Percentiles rank a stretch among this genome's conserved stretches.
Evolutionary conservation across 164 flowering plant species (phyloP).

Genomic region (Tinospora cordifolia): DNA sequence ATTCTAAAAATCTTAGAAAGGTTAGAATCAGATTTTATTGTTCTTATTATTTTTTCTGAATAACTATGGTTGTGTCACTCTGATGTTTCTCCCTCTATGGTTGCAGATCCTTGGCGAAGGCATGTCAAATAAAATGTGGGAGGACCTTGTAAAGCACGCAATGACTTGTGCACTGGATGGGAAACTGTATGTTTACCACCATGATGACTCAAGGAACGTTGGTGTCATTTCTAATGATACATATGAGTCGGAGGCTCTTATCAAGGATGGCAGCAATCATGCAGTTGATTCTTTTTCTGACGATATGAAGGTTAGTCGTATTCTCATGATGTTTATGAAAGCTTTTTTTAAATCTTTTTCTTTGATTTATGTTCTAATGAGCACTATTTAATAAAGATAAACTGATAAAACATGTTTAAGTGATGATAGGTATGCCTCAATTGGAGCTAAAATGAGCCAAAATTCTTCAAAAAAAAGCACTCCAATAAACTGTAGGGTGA

Average conservation of each 20-base stretch:
- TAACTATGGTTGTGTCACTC: neutral
- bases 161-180: slow-evolving; percentile 83
- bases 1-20: slow-evolving; percentile 57
- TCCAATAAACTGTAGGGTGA: too few species aligned
- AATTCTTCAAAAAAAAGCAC: too few species aligned
- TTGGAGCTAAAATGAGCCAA: too few species aligned
- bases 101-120: slow-evolving; percentile 90
- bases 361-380: neutral
- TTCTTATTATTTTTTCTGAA: neutral
- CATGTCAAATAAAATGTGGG: slow-evolving; percentile 99
- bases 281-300: slow-evolving; percentile 52
- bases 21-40: slow-evolving; percentile 37
- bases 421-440: too few species aligned
- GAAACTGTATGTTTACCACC: slow-evolving; percentile 67
- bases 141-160: slow-evolving; percentile 77
- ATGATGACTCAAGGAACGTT: slow-evolving; percentile 55
- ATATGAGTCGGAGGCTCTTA: slow-evolving; percentile 71
- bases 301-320: neutral
- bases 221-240: slow-evolving; percentile 82
- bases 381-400: neutral
- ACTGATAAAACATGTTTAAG: neutral
- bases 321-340: neutral
- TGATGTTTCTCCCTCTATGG: slow-evolving; percentile 3
- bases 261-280: slow-evolving; percentile 54
- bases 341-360: neutral